Base-by-base conservation (phyloP, 306 rosid genomes). In the Quercus gilva region DNA sequence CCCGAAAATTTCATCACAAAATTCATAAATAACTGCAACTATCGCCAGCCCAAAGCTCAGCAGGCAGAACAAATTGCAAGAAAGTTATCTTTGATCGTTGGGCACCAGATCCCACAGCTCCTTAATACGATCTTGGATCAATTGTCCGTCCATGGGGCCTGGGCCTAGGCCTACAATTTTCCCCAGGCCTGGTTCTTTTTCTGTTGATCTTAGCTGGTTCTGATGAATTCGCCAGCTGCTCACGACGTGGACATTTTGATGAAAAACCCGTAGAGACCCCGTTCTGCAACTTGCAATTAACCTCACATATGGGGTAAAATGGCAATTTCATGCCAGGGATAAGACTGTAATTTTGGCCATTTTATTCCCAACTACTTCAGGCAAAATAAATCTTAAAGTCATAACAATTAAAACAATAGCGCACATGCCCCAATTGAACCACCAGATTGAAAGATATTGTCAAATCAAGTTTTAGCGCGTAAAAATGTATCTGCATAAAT, bases 141-240 rank as follows among this genome's bases (percentile, higher is more conserved):
- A 85, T 81, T 96, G 99, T 73, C 99, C 85, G 85, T 96, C 99
- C 91, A 97, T 91, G 31, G 98, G 99, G 80, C 99, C 98, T 91
- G 31, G 98, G 99, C 81, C 99, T 89, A 57, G 99, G 99, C 85
- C 94, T 91, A 84, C 91, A 83, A 83, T 85, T 91, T 83, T 93
- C 99, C 65, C 99, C 97, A 2, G 97, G 93, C 79, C 93, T 86
- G 35, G 96, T 90, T 84, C 96, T 91, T 89, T 94, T 95, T 84
- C 91, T 93, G 74, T 81, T 90, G 84, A 85, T 92, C 85, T 91
- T 95, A 53, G 88, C 77, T 23, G 93, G 94, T 73, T 81, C 96
- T 5, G 97, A 89, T 26, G 93, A 87, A 73, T 91, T 87, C 73
- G 91, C 99, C 81, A 85, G 77, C 79, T 79, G 96, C 78, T 90